Percentiles rank a stretch among this genome's conserved stretches.
Evolutionary conservation across 2,329 filamentous ascomycete genomes (phyloP).

Genomic region (Ophiostoma novo-ulmi): DNA sequence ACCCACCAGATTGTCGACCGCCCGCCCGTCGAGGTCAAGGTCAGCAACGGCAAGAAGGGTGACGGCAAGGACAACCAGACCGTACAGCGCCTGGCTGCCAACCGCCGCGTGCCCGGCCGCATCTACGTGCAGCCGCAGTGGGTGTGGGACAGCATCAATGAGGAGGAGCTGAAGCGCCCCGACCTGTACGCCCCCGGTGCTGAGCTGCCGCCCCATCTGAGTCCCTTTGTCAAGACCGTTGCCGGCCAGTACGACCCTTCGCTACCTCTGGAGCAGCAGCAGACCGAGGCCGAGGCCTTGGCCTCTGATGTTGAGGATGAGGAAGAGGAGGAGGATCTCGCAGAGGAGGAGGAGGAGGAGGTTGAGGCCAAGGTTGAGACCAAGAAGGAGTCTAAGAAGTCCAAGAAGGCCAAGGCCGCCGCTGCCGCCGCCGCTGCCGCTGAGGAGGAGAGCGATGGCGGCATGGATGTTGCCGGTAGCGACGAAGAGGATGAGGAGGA

Average conservation of each 20-base stretch:
- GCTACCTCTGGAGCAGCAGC: slow-evolving; percentile 76
- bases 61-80: slow-evolving; percentile 56
- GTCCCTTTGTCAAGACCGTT: slow-evolving; percentile 85
- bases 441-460: slow-evolving; percentile 39
- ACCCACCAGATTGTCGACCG: slow-evolving; percentile 96
- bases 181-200: slow-evolving; percentile 88
- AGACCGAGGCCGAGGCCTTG: slow-evolving; percentile 79
- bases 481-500: slow-evolving; percentile 45
- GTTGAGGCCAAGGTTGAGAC: slow-evolving; percentile 25
- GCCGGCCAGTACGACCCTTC: slow-evolving; percentile 91
- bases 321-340: slow-evolving; percentile 41
- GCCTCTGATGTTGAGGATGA: slow-evolving; percentile 53
- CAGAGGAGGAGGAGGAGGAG: slow-evolving; percentile 37
- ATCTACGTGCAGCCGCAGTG: slow-evolving; percentile 96
- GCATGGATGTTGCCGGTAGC: slow-evolving; percentile 45
- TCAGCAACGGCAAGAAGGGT: slow-evolving; percentile 42
- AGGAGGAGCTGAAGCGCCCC: slow-evolving; percentile 77
- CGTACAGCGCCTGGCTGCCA: slow-evolving; percentile 52
- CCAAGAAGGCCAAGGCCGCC: slow-evolving; percentile 33
- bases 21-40: slow-evolving; percentile 62
- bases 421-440: slow-evolving; percentile 42
- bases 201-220: slow-evolving; percentile 86
- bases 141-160: slow-evolving; percentile 97
- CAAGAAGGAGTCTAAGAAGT: slow-evolving; percentile 32
- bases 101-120: slow-evolving; percentile 79